Evolutionary conservation across 768 basidiomycete genomes (phyloP), one percentile per base, ranked within the genome.

Genomic region (Psilocybe sp.): DNA sequence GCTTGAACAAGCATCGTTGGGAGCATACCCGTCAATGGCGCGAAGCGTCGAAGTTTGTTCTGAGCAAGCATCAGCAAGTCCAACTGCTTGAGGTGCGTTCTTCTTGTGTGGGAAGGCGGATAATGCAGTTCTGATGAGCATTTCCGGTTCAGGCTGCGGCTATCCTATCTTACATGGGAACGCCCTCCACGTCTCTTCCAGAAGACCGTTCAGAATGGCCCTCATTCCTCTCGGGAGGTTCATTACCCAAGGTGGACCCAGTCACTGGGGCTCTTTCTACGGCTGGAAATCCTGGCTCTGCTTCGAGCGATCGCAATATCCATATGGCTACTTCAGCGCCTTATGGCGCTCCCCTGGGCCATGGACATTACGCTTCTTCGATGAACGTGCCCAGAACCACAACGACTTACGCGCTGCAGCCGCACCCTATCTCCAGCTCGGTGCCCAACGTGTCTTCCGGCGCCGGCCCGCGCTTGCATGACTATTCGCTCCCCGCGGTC

Each of bases 1-100:
- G 95, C 68, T 75, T 98, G 42, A 90, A 95, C 68, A 98, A 98
- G 68, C 96, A 98, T 63, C 88, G 96, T 32, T 98, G 96, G 96
- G 95, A 98, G 62, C 92, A 96, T 63, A 92, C 90, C 32, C 90
- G 91, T 15, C 93, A 97, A 61, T 98, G 96, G 96, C 86, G 89
- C 39, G 91, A 94, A 64, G 89, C 94, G 14, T 52, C 87, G 56
- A 92, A 94, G 65, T 85, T 94, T 59, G 82, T 93, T 31, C 75
- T 98, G 50, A 91, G 87, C 69, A 98, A 98, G 70, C 95, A 98
- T 65, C 94, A 98, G 62, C 95, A 98, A 59, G 96, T 99, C 0
- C 96, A 98, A 60, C 71, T 98, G 45, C 86, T 99, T 39, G 96
- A 98, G 78, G 90, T 88, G 51, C 46, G 63, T 59, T n/a, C 6